These are phyloP conservation scores for Kickxella alabastrina DNA, from an alignment of 192 early-diverging fungal species.

Conservation along the genomic window DNA sequence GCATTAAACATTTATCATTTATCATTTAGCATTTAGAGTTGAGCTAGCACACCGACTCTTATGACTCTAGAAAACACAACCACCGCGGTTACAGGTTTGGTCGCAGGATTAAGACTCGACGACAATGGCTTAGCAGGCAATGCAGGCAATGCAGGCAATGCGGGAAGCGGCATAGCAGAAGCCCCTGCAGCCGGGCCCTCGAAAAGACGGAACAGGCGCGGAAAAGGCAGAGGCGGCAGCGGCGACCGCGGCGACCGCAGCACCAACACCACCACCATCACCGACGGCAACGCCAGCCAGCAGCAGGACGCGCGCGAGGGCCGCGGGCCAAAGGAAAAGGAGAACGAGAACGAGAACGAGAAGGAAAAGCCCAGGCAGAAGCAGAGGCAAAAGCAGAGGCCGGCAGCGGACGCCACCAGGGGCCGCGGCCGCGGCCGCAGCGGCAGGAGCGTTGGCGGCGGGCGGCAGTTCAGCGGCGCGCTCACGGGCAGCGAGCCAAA, in stretches of 20 bases:
- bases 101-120: slow-evolving; percentile 10
- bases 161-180: slow-evolving; percentile 9
- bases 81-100: slow-evolving; percentile 4
- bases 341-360: not conserved
- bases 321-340: too few relatives aligned
- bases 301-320: not conserved
- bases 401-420: slow-evolving; percentile 8
- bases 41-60: not conserved
- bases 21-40: not conserved
- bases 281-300: not conserved
- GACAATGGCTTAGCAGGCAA: too few relatives aligned
- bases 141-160: slow-evolving; percentile 1
- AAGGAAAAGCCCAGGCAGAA: slow-evolving; percentile 2
- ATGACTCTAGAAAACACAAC: slow-evolving; percentile 7
- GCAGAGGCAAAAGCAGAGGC: not conserved
- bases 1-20: not conserved
- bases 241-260: not conserved
- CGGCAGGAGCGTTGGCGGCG: slow-evolving; percentile 28
- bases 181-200: slow-evolving; percentile 1
- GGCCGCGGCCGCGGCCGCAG: not conserved
- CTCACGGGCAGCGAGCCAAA: slow-evolving; percentile 21
- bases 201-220: not conserved
- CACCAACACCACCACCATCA: slow-evolving; percentile 11
- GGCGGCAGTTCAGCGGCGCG: slow-evolving; percentile 32
- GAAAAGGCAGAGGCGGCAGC: not conserved